A percentile compares a stretch with the other conserved stretches of the same genome.
Conservation (phyloP, 2,329 filamentous ascomycete genomes). For the Mycosphaerelloides madeirae region DNA sequence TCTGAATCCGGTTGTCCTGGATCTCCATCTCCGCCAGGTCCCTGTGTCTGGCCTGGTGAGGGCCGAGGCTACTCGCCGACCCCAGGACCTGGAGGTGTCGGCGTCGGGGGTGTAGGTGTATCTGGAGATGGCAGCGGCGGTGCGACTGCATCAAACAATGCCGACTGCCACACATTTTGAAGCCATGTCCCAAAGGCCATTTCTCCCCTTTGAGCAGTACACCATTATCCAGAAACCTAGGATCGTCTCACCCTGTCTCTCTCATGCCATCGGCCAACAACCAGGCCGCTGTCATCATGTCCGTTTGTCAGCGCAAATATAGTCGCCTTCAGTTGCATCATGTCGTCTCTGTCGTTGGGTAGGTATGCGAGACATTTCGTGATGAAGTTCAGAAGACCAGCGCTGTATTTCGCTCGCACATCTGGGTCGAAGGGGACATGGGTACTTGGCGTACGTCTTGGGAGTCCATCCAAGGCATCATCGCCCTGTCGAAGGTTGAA, state of each 20-base stretch:
- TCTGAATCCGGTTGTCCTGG: too few species aligned
- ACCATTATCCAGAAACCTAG: neutral
- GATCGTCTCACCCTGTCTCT: too few species aligned
- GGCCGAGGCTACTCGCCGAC: too few species aligned
- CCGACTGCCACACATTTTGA: neutral
- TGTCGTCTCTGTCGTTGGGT: neutral
- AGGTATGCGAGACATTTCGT: slow-evolving; percentile 3
- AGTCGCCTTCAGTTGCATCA: neutral
- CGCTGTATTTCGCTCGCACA: neutral
- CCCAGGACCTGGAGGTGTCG: too few species aligned
- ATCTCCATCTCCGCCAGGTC: too few species aligned
- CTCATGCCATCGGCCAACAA: neutral
- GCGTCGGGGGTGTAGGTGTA: too few species aligned
- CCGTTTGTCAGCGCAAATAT: neutral
- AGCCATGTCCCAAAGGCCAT: slow-evolving; percentile 1
- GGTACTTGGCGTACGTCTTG: neutral
- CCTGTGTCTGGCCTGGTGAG: too few species aligned
- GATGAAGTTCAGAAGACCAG: neutral
- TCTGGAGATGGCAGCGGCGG: too few species aligned
- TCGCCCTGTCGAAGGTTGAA: neutral
- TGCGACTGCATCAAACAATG: too few species aligned
- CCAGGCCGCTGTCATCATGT: neutral
- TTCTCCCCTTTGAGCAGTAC: neutral
- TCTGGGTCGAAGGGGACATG: neutral
- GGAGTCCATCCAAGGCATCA: neutral